Evolutionary conservation across 2,329 filamentous ascomycete species (phyloP).

Genomic region (Cytospora paraplurivora): DNA sequence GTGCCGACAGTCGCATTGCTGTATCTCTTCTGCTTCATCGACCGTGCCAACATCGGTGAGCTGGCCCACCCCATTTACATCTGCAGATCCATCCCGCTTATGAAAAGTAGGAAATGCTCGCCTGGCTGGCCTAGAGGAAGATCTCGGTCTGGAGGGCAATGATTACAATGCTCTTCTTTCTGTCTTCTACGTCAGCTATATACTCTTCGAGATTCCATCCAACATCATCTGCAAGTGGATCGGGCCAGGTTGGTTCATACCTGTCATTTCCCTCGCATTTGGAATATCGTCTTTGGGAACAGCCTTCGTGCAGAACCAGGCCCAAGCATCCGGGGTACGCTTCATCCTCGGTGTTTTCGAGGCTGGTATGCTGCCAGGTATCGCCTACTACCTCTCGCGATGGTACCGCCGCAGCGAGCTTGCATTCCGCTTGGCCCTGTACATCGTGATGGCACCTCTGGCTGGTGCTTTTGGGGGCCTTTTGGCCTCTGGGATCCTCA

Average conservation of each 20-base stretch:
- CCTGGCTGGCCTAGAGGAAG: slow-evolving; percentile 64
- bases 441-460: slow-evolving; percentile 64
- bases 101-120: slow-evolving; percentile 62
- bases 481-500: slow-evolving; percentile 59
- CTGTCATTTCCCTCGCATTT: slow-evolving; percentile 62
- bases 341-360: slow-evolving; percentile 72
- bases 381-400: slow-evolving; percentile 71
- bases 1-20: slow-evolving; percentile 67
- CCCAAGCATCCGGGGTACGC: slow-evolving; percentile 58
- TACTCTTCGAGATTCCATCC: slow-evolving; percentile 70
- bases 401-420: slow-evolving; percentile 65
- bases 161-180: slow-evolving; percentile 72
- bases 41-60: slow-evolving; percentile 71
- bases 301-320: slow-evolving; percentile 62
- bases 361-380: slow-evolving; percentile 73
- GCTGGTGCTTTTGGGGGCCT: slow-evolving; percentile 68
- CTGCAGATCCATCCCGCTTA: background rate
- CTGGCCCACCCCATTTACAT: background rate
- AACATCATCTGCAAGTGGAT: slow-evolving; percentile 71
- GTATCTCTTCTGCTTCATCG: slow-evolving; percentile 75
- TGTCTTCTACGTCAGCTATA: slow-evolving; percentile 73
- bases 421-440: slow-evolving; percentile 58
- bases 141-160: slow-evolving; percentile 60
- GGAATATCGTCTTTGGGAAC: slow-evolving; percentile 65
- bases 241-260: slow-evolving; percentile 73